A percentile compares a stretch with the other conserved stretches of the same genome.
Conservation (phyloP, 2,329 filamentous ascomycete genomes). For the Plenodomus biglobosus region DNA sequence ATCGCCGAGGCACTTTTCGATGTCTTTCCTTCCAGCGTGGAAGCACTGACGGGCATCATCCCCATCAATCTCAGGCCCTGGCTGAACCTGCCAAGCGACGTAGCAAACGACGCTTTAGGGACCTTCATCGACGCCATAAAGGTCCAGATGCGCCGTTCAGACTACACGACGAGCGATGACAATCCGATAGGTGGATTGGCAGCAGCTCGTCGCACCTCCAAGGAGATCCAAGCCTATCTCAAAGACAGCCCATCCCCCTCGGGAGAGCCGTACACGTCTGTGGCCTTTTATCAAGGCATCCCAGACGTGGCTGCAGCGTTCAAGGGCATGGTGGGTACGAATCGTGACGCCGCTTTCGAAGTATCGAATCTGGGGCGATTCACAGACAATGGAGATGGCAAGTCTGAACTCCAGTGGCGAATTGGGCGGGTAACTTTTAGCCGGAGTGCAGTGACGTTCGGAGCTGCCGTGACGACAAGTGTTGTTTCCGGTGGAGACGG, state of each 20-base stretch:
- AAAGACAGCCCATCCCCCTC: constrained; percentile 8
- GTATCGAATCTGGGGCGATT: constrained; percentile 50
- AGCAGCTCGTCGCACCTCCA: not conserved
- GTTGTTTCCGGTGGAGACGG: constrained; percentile 44
- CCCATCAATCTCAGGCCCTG: constrained; percentile 41
- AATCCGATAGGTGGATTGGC: not conserved
- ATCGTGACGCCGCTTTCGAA: constrained; percentile 45
- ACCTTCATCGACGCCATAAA: constrained; percentile 15
- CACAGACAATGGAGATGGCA: not conserved
- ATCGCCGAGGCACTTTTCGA: constrained; percentile 42
- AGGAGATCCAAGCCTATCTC: constrained; percentile 6
- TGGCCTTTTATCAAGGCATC: constrained; percentile 11
- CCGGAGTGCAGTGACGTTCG: constrained; percentile 45
- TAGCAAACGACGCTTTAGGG: constrained; percentile 20
- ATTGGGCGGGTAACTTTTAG: constrained; percentile 48
- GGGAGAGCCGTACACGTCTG: constrained; percentile 10
- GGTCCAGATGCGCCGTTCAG: constrained; percentile 3
- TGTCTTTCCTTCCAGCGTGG: constrained; percentile 31
- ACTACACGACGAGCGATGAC: not conserved
- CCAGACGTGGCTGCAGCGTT: constrained; percentile 35
- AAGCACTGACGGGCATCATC: constrained; percentile 33
- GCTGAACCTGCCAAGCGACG: constrained; percentile 24
- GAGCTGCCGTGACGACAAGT: constrained; percentile 44
- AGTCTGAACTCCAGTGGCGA: constrained; percentile 5
- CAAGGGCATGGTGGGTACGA: constrained; percentile 43